These are phyloP conservation scores for Alternaria triticina DNA, from an alignment of 2,329 filamentous ascomycete genomes.

Conservation along the genomic window DNA sequence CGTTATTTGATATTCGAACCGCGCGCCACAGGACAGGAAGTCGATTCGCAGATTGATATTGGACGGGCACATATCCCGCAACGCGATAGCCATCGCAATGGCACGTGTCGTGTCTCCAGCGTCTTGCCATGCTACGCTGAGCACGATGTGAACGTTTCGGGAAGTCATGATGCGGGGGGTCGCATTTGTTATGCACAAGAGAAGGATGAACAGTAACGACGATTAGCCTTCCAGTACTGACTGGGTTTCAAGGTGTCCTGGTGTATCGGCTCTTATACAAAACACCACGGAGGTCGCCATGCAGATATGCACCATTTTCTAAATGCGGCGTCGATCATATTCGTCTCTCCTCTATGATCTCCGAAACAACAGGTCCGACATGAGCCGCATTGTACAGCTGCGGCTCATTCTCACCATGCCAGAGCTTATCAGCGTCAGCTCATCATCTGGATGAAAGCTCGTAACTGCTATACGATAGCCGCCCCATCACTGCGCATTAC, in stretches of 20 bases:
- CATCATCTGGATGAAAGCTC: background rate
- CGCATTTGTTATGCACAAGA: too few species aligned
- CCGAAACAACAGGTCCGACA: slow-evolving; percentile 1
- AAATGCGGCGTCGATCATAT: background rate
- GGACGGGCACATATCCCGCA: slow-evolving; percentile 39
- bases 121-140: slow-evolving; percentile 44
- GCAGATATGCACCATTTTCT: background rate
- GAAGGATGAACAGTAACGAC: background rate
- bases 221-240: background rate
- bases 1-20: slow-evolving; percentile 40
- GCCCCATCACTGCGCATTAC: background rate
- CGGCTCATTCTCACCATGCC: background rate
- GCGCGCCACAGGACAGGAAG: slow-evolving; percentile 40
- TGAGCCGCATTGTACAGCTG: background rate
- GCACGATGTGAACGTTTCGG: slow-evolving; percentile 30
- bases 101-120: slow-evolving; percentile 42
- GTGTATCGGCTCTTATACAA: slow-evolving; percentile 1
- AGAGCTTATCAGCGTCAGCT: background rate
- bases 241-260: background rate
- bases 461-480: background rate
- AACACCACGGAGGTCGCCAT: background rate
- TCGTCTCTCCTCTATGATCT: slow-evolving; percentile 15
- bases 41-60: slow-evolving; percentile 33
- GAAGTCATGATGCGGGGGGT: too few species aligned
- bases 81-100: slow-evolving; percentile 36